phyloP scores from a whole-genome alignment of 805 yeast genomes.

The Teunomyces tritomae region DNA sequence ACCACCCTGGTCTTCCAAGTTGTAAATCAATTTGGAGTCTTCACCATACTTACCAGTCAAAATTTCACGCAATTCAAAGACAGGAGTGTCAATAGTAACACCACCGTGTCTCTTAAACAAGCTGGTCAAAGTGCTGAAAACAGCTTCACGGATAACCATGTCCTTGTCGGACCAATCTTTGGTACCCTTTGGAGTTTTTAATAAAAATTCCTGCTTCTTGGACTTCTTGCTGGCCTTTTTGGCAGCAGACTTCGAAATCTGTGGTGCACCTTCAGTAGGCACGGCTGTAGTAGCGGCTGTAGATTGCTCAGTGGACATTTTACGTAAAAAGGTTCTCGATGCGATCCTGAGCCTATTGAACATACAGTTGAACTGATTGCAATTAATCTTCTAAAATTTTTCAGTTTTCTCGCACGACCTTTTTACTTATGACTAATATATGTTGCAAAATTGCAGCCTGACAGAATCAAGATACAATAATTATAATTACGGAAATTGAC shows the following conservation, averaged over 20 bases:
- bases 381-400: neutral
- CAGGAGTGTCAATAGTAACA: constrained; percentile 98
- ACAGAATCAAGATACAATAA: neutral
- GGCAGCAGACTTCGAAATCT: constrained; percentile 11
- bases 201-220: constrained; percentile 56
- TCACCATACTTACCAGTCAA: constrained; percentile 98
- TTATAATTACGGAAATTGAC: too few species aligned
- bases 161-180: constrained; percentile 99
- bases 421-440: neutral
- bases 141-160: constrained; percentile 89
- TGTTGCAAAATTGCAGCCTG: constrained; percentile 1
- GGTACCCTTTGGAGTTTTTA: constrained; percentile 95
- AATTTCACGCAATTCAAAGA: constrained; percentile 92
- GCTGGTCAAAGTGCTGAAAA: constrained; percentile 67
- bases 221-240: constrained; percentile 26
- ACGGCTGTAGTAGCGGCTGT: constrained; percentile 8
- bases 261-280: constrained; percentile 13
- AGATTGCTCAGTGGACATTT: constrained; percentile 22
- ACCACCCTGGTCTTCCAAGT: constrained; percentile 98
- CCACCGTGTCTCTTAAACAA: constrained; percentile 96
- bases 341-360: constrained; percentile 13
- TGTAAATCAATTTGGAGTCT: constrained; percentile 93
- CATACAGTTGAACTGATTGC: constrained; percentile 7
- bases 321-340: constrained; percentile 9
- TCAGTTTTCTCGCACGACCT: constrained; percentile 3